phyloP scores from a whole-genome alignment of 2,329 filamentous ascomycete species.

The Harringtonia lauricola region DNA sequence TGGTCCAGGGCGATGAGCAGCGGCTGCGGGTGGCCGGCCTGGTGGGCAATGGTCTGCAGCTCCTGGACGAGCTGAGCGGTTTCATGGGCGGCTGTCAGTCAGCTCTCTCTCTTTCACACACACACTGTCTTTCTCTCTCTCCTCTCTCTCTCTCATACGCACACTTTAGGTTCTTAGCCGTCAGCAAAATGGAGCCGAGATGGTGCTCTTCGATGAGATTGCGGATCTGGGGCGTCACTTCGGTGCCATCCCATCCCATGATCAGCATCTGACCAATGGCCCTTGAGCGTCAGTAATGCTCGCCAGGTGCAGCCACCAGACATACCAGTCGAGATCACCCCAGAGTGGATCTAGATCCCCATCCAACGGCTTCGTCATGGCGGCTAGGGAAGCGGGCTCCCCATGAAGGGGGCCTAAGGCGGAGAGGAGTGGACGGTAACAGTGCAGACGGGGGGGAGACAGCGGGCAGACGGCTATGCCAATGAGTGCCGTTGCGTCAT shows the following conservation, averaged over 20 bases:
- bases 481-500: too few species aligned
- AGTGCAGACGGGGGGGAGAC: too few species aligned
- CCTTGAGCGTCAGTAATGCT: constrained; percentile 25
- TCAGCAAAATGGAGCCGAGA: constrained; percentile 76
- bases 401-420: too few species aligned
- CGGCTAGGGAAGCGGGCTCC: constrained; percentile 12
- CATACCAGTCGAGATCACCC: constrained; percentile 65
- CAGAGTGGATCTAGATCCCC: constrained; percentile 51
- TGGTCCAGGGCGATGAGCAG: constrained; percentile 88
- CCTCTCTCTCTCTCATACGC: too few species aligned
- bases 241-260: constrained; percentile 79
- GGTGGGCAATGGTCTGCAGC: constrained; percentile 80
- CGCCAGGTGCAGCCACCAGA: neutral
- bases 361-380: constrained; percentile 26
- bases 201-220: constrained; percentile 75
- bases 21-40: constrained; percentile 82
- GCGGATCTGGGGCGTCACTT: constrained; percentile 72
- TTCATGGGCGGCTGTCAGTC: constrained; percentile 66
- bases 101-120: neutral
- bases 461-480: too few species aligned
- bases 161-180: constrained; percentile 81
- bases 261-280: constrained; percentile 68
- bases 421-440: too few species aligned
- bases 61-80: constrained; percentile 82
- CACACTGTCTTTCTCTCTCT: too few species aligned